Base-by-base conservation (phyloP, 2,329 filamentous ascomycete species). In the Phaeoacremonium minimum region DNA sequence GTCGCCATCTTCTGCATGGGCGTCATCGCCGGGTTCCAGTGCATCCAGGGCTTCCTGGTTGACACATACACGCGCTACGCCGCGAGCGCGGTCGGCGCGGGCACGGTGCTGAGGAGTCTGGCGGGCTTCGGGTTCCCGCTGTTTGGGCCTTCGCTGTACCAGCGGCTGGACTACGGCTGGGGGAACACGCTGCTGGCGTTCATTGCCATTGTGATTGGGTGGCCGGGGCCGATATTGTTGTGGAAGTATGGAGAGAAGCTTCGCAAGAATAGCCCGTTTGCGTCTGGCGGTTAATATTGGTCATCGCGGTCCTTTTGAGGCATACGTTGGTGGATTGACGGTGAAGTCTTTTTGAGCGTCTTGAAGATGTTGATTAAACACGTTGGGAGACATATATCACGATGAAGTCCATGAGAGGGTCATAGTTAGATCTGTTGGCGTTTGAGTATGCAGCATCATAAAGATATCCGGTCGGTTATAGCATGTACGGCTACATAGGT, bases 101-200 rank as follows among this genome's bases (percentile, higher is more conserved):
- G 57, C 16, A 67, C 64, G 14, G 57, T 73, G 4, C 49, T 71
- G 26, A 59, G 69, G 4, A 69, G 61, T 18, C 48, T 77, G 9
- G 69, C 69, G 4, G 71, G 69, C 3, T 72, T 74, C 17, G 67
- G 66, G 29, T 42, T 77, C 34, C 73, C 73, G 9, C 57, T 77
- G 2, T 73, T 74, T 26, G 71, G 66, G 1, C 64, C 68, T 2
- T 43, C 41, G 9, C 58, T 77, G 58, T 76, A 73, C 44, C 44
- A 46, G 1, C 36, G 29, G 2, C 51, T 70, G 7, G 64, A 63
- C 3, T 66, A 67, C 28, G 66, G 64, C 2, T 61, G 55, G 54
- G 65, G 64, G 2, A 64, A 63, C 33, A 64, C 55, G 2, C 35
- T 67, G n/a, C 48, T 75, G 29, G 71, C 64, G 0, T 56, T 61